These are phyloP conservation scores for Cicer arietinum DNA, from an alignment of 306 rosid species.

Conservation along the genomic window DNA sequence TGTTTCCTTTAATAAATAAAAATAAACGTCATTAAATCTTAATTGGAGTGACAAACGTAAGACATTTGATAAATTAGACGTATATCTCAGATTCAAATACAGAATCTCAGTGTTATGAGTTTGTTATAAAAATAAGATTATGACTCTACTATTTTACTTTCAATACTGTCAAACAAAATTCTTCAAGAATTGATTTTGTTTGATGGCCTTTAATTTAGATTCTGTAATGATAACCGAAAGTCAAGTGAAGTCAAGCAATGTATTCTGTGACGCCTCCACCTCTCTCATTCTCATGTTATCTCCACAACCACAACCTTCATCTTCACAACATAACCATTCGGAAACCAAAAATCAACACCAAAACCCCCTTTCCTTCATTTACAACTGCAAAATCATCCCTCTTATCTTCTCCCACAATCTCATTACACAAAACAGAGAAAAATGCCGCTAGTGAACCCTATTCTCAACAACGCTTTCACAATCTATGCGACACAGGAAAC, in stretches of 20 bases:
- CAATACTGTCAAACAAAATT: no score
- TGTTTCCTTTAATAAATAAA: no score
- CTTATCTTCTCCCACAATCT: slow-evolving; percentile 38
- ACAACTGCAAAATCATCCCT: slow-evolving; percentile 48
- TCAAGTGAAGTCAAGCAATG: slow-evolving; percentile 37
- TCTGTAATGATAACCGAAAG: not conserved
- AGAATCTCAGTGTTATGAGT: no score
- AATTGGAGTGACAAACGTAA: no score
- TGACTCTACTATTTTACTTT: no score
- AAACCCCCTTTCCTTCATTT: slow-evolving; percentile 16
- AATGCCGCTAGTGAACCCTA: not conserved
- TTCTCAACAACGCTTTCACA: slow-evolving; percentile 49
- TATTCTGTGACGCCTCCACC: slow-evolving; percentile 47
- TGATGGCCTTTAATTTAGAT: not conserved
- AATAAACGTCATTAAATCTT: no score
- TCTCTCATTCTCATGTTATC: slow-evolving; percentile 45
- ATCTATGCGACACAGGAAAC: slow-evolving; percentile 59
- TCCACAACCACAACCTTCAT: slow-evolving; percentile 22
- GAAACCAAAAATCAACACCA: not conserved
- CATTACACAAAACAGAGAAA: slow-evolving; percentile 34
- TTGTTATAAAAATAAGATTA: no score
- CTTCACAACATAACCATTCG: slow-evolving; percentile 9
- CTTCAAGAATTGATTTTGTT: no score
- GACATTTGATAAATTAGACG: no score
- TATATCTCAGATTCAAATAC: no score